Evolutionary conservation across 108 stramenopile species (phyloP).

Genomic region (Skeletonema menzelii): DNA sequence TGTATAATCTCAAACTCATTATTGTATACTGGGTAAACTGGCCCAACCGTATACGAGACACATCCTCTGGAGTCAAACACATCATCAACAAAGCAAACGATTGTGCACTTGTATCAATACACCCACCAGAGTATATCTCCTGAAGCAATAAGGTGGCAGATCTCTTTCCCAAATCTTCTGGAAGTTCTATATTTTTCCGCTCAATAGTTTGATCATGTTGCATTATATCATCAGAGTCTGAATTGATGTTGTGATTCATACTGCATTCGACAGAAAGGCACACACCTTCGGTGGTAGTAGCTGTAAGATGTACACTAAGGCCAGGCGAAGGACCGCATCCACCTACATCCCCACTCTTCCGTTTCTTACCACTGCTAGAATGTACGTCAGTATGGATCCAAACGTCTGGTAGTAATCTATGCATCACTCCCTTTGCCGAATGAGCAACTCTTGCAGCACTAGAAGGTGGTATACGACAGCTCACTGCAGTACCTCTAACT

Average conservation of each 20-base stretch:
- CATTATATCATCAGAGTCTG: not conserved
- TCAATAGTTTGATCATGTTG: slow-evolving; percentile 17
- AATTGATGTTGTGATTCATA: slow-evolving; percentile 37
- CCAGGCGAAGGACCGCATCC: slow-evolving; percentile 87
- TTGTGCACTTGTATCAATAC: slow-evolving; percentile 90
- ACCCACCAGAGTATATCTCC: slow-evolving; percentile 92
- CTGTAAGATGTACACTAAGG: slow-evolving; percentile 75
- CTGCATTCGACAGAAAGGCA: slow-evolving; percentile 85
- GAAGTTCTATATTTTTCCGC: slow-evolving; percentile 61
- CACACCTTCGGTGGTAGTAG: slow-evolving; percentile 90
- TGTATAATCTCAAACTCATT: slow-evolving; percentile 81
- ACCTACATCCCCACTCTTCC: slow-evolving; percentile 43
- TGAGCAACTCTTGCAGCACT: slow-evolving; percentile 94
- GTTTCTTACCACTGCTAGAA: slow-evolving; percentile 42
- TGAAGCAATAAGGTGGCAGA: slow-evolving; percentile 88
- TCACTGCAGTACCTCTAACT: slow-evolving; percentile 92
- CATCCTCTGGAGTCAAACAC: slow-evolving; percentile 97
- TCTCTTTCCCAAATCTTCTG: slow-evolving; percentile 94
- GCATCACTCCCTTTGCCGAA: slow-evolving; percentile 90
- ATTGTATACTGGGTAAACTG: slow-evolving; percentile 76
- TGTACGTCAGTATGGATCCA: slow-evolving; percentile 96
- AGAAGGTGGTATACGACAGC: slow-evolving; percentile 90
- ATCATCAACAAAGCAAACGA: slow-evolving; percentile 91
- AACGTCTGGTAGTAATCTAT: slow-evolving; percentile 90
- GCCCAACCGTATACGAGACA: slow-evolving; percentile 81